Evolutionary conservation across 2,329 filamentous ascomycete genomes (phyloP).

Genomic region (Neonectria punicea): DNA sequence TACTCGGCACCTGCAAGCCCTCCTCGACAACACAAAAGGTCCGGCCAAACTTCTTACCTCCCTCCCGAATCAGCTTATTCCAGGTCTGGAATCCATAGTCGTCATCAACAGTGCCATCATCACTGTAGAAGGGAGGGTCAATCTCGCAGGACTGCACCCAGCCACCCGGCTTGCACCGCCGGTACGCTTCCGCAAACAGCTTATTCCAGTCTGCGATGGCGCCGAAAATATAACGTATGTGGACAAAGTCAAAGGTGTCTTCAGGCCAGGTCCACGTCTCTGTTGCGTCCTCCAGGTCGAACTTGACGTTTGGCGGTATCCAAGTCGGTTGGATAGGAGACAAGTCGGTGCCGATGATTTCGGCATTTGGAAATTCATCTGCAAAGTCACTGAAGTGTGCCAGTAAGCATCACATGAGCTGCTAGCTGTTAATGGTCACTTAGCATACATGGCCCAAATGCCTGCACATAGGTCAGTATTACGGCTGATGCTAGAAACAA

Average conservation of each 20-base stretch:
- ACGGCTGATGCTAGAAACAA: neutral
- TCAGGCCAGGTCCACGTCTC: slow-evolving; percentile 13
- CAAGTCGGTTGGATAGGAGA: no score
- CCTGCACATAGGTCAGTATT: neutral
- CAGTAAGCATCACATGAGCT: no score
- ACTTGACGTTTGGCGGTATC: no score
- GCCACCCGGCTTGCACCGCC: slow-evolving; percentile 15
- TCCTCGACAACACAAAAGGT: slow-evolving; percentile 9
- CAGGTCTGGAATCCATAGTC: slow-evolving; percentile 12
- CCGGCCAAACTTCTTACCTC: slow-evolving; percentile 4
- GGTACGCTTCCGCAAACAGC: slow-evolving; percentile 17
- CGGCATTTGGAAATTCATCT: no score
- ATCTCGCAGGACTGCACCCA: slow-evolving; percentile 24
- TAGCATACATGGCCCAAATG: no score
- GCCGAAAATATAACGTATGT: slow-evolving; percentile 25
- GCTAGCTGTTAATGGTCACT: no score
- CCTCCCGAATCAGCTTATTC: slow-evolving; percentile 5
- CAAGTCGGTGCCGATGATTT: no score
- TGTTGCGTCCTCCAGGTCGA: slow-evolving; percentile 7
- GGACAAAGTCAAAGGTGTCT: slow-evolving; percentile 21
- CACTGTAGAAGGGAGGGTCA: slow-evolving; percentile 15
- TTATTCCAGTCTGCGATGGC: slow-evolving; percentile 17
- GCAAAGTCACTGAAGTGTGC: no score
- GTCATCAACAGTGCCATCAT: slow-evolving; percentile 16
- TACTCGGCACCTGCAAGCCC: neutral